Conservation (phyloP, 2,329 filamentous ascomycete species). For the Colletotrichum coccodes region DNA sequence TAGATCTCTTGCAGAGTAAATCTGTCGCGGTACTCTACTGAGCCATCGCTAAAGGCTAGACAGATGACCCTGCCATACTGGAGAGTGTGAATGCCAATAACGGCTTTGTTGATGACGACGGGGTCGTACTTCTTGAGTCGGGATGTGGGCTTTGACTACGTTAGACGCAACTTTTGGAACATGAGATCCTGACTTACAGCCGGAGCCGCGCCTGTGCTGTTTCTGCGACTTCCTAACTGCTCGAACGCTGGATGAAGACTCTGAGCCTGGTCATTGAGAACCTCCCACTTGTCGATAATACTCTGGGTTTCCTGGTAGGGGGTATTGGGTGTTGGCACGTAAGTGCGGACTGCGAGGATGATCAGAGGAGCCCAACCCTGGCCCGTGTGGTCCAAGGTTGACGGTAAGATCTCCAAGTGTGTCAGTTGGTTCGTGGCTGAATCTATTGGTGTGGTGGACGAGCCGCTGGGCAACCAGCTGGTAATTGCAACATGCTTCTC, state of each 20-base stretch:
- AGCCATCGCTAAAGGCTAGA: slow-evolving; percentile 82
- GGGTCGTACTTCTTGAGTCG: slow-evolving; percentile 74
- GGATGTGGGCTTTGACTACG: slow-evolving; percentile 38
- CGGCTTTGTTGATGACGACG: slow-evolving; percentile 74
- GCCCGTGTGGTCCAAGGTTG: slow-evolving; percentile 67
- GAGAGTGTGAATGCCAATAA: slow-evolving; percentile 74
- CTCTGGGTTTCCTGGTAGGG: slow-evolving; percentile 75
- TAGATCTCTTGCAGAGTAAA: slow-evolving; percentile 76
- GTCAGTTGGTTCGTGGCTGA: slow-evolving; percentile 72
- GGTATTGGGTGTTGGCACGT: slow-evolving; percentile 60
- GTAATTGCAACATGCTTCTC: slow-evolving; percentile 67
- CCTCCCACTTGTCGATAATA: slow-evolving; percentile 85
- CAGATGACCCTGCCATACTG: slow-evolving; percentile 79
- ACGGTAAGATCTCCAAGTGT: slow-evolving; percentile 78
- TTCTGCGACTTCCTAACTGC: slow-evolving; percentile 73
- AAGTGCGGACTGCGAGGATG: slow-evolving; percentile 79
- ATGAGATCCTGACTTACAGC: slow-evolving; percentile 29
- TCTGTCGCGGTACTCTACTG: slow-evolving; percentile 82
- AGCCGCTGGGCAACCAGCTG: slow-evolving; percentile 64
- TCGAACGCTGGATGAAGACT: slow-evolving; percentile 81
- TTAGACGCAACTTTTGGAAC: background rate
- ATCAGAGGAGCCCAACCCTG: slow-evolving; percentile 67
- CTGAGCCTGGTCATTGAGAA: slow-evolving; percentile 74
- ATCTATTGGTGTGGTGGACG: slow-evolving; percentile 54
- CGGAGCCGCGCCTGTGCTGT: slow-evolving; percentile 49